These are phyloP conservation scores for Bryoerythrophyllum caledonicum DNA, from an alignment of 225 moss, liverwort and hornwort species.

Conservation along the genomic window DNA sequence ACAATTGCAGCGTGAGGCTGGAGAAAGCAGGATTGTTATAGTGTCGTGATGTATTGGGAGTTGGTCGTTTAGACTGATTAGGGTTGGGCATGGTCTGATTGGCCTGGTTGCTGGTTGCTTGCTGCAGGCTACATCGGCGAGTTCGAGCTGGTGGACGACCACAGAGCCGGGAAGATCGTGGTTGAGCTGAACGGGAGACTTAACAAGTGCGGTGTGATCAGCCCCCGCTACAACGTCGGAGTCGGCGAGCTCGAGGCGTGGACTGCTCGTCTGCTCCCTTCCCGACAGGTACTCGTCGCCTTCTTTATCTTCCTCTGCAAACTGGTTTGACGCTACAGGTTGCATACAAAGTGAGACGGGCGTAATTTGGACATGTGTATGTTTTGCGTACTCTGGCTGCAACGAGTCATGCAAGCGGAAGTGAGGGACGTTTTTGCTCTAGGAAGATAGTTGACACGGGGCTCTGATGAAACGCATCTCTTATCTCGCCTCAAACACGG, in stretches of 20 bases:
- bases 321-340: not conserved
- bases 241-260: conserved; percentile 82
- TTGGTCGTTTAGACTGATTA: not conserved
- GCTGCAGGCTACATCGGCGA: conserved; percentile 80
- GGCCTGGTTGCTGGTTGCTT: not conserved
- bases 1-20: not conserved
- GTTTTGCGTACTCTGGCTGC: not conserved
- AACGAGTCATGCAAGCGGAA: too few species aligned
- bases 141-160: conserved; percentile 88
- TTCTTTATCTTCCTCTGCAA: not conserved
- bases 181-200: conserved; percentile 89
- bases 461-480: too few species aligned
- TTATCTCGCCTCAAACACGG: not conserved
- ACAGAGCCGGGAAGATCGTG: conserved; percentile 84
- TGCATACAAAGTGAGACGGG: not conserved
- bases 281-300: conserved; percentile 57
- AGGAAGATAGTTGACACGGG: not conserved
- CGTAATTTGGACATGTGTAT: not conserved
- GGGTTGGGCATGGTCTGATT: not conserved
- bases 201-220: conserved; percentile 91
- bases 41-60: too few species aligned
- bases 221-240: conserved; percentile 84
- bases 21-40: not conserved
- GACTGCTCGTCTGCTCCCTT: conserved; percentile 90
- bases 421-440: not conserved